Conservation (phyloP, 2,329 filamentous ascomycete species). For the Neopestalotiopsis sp. region DNA sequence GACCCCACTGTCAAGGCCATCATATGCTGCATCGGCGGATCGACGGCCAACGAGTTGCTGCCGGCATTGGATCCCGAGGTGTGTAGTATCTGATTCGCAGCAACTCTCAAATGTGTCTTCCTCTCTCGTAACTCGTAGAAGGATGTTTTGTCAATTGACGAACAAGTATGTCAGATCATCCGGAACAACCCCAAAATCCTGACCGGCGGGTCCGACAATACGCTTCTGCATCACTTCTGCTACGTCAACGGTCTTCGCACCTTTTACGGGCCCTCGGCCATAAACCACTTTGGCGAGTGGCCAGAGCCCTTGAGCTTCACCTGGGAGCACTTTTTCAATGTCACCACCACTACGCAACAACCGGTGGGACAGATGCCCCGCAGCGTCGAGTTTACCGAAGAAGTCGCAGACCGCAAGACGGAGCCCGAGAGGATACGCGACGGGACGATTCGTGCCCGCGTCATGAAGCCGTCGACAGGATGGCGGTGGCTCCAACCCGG, state of each 20-base stretch:
- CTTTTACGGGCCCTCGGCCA: slow-evolving; percentile 47
- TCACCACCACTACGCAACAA: slow-evolving; percentile 23
- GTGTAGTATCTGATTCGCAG: slow-evolving; percentile 39
- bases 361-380: background rate
- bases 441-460: background rate
- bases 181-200: slow-evolving; percentile 45
- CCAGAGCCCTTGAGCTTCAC: slow-evolving; percentile 36
- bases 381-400: background rate
- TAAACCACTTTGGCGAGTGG: slow-evolving; percentile 42
- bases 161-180: slow-evolving; percentile 26
- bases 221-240: slow-evolving; percentile 47
- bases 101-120: slow-evolving; percentile 28
- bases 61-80: slow-evolving; percentile 33
- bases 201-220: slow-evolving; percentile 48
- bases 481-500: background rate
- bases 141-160: background rate
- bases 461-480: background rate
- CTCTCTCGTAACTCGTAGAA: too few species aligned
- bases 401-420: background rate
- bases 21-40: slow-evolving; percentile 46
- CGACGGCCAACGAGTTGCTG: slow-evolving; percentile 43
- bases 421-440: background rate
- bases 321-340: slow-evolving; percentile 38
- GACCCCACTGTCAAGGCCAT: slow-evolving; percentile 42
- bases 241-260: slow-evolving; percentile 44